Conservation (phyloP, 306 rosid genomes). For the Cucumis hystrix region DNA sequence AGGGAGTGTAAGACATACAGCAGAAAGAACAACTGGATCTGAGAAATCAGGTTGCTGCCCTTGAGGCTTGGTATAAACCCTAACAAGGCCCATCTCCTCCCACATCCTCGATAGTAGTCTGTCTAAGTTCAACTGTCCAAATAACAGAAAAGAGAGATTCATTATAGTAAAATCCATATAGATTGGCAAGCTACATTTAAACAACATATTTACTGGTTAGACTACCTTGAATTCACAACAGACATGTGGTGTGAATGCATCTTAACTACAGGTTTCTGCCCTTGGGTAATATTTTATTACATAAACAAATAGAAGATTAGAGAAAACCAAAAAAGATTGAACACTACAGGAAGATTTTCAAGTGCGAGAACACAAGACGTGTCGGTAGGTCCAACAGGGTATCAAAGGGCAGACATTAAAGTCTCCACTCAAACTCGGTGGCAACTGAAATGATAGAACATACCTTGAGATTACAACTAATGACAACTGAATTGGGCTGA, state of each 20-base stretch:
- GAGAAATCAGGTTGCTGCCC: constrained; percentile 97
- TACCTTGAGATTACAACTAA: constrained; percentile 90
- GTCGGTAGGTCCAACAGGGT: neutral
- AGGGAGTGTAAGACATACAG: constrained; percentile 41
- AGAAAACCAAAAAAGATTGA: neutral
- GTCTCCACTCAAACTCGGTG: neutral
- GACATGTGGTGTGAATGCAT: neutral
- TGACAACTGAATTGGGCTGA: constrained; percentile 88
- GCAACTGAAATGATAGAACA: constrained; percentile 14
- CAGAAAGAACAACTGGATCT: constrained; percentile 92
- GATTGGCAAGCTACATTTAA: neutral
- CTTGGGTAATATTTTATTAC: neutral
- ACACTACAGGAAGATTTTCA: neutral
- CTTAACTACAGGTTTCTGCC: neutral
- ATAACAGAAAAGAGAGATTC: constrained; percentile 12
- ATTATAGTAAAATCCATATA: neutral
- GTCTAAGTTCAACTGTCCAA: constrained; percentile 82
- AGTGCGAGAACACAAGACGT: neutral
- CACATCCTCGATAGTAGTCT: constrained; percentile 92
- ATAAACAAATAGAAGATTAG: neutral
- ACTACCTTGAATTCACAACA: neutral
- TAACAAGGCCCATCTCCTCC: constrained; percentile 98
- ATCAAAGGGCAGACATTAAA: neutral
- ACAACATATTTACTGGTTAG: neutral
- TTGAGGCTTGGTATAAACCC: constrained; percentile 97